Base-by-base conservation (phyloP, 495 filamentous ascomycete species). In the Baudoinia panamericana region DNA sequence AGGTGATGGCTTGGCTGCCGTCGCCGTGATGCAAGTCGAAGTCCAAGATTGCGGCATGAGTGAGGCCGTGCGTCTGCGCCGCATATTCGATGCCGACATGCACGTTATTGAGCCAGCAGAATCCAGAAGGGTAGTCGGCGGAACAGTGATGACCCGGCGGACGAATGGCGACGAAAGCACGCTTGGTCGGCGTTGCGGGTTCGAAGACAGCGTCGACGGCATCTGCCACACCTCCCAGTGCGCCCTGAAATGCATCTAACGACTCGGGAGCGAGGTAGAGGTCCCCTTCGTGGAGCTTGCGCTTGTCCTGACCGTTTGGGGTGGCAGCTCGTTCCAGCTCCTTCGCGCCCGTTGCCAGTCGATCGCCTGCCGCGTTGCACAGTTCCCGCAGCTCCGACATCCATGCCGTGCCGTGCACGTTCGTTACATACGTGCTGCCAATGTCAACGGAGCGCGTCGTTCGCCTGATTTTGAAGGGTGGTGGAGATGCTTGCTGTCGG, bases 81-180 rank as follows among this genome's bases (percentile, higher is more conserved):
- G 78, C 90, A 54, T 95, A 80, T 51, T 88, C 82, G 43, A 96
- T 93, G 0, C 90, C 92, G 23, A 96, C 84, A 55, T 95, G 88
- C 5, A 96, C 84, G 56, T 97, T 97, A 59, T 97, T 97, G 40
- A 97, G 59, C 90, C 90, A 97, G 62, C 90, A 97, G 58, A 97
- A 97, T 1, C 90, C 90, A 1, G 85, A 94, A 0, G 90, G 90
- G 42, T 78, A 73, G 27, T 74, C 70, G 3, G 84, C 75, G 4
- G 87, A 90, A 60, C 90, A 97, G 56, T 97, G 90, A 52, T 97
- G 90, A 6, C 90, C 90, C 1, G 86, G 86, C 19, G 86, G 86
- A 12, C 86, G 73, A 43, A 88, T 75, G 19, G 66, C 79, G 48
- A 92, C 83, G 61, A 88, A 97, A 2, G 84, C 82, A 26, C 80